A percentile compares a stretch with the other conserved stretches of the same genome.
Evolutionary conservation across 257 asterid genomes (phyloP).

Genomic region (Echium plantagineum): DNA sequence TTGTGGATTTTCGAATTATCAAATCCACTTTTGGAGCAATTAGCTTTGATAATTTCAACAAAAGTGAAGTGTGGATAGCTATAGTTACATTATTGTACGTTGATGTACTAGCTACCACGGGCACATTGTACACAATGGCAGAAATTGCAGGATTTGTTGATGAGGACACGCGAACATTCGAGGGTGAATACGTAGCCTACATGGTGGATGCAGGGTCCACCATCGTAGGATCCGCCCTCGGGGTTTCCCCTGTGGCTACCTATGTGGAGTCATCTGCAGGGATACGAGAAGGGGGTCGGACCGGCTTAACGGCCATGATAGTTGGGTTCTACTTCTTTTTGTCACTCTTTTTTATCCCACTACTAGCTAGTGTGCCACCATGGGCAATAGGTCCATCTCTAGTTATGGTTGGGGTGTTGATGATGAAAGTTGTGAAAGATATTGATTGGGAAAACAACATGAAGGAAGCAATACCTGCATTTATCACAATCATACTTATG

Average conservation of each 20-base stretch:
- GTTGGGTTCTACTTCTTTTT: conserved; percentile 47
- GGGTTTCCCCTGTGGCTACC: conserved; percentile 61
- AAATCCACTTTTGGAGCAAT: conserved; percentile 48
- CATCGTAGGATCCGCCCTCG: conserved; percentile 50
- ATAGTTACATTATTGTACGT: conserved; percentile 46
- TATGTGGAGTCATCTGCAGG: conserved; percentile 67
- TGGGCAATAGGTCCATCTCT: conserved; percentile 85
- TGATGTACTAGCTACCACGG: conserved; percentile 64
- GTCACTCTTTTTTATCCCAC: conserved; percentile 45
- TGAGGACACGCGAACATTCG: conserved; percentile 31
- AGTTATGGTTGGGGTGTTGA: conserved; percentile 71
- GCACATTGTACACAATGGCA: conserved; percentile 64
- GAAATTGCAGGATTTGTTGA: conserved; percentile 51
- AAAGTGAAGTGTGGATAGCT: conserved; percentile 58
- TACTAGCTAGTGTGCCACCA: conserved; percentile 61
- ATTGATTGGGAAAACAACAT: conserved; percentile 48
- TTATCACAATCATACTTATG: conserved; percentile 57
- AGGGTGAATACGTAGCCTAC: conserved; percentile 69
- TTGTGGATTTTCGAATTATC: conserved; percentile 47
- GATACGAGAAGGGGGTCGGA: conserved; percentile 63
- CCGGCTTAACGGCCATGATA: conserved; percentile 62
- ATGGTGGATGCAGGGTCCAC: conserved; percentile 79
- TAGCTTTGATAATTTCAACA: conserved; percentile 41
- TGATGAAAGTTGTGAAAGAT: conserved; percentile 63
- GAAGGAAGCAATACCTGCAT: conserved; percentile 63